A percentile compares a stretch with the other conserved stretches of the same genome.
Evolutionary conservation across 108 stramenopile species (phyloP).

Genomic region (Fragilaria crotonensis): DNA sequence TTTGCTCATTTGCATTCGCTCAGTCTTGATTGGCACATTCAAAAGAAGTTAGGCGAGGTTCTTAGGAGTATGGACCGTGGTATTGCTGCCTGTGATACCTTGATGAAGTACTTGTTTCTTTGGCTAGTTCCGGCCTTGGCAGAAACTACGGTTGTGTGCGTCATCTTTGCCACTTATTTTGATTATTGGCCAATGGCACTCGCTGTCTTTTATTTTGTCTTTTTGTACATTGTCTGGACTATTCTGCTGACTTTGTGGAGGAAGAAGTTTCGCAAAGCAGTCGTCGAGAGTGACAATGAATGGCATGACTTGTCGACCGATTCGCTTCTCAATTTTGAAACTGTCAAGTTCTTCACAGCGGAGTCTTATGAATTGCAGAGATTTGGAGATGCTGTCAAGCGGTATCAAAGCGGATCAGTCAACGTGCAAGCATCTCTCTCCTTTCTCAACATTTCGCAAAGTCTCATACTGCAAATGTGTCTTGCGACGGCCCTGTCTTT

Average conservation of each 20-base stretch:
- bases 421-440: slow-evolving; percentile 80
- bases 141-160: slow-evolving; percentile 84
- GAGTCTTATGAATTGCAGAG: slow-evolving; percentile 84
- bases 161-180: slow-evolving; percentile 89
- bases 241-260: slow-evolving; percentile 91
- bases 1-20: slow-evolving; percentile 89
- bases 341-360: slow-evolving; percentile 95
- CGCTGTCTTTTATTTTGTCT: slow-evolving; percentile 84
- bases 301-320: slow-evolving; percentile 91
- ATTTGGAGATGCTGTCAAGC: slow-evolving; percentile 61
- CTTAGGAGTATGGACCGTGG: slow-evolving; percentile 91
- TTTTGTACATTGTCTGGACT: slow-evolving; percentile 84
- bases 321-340: slow-evolving; percentile 91
- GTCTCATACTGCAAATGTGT: slow-evolving; percentile 77
- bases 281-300: slow-evolving; percentile 90
- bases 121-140: slow-evolving; percentile 86
- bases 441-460: slow-evolving; percentile 87
- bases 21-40: slow-evolving; percentile 92
- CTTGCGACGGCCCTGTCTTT: slow-evolving; percentile 69
- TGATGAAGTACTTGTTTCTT: slow-evolving; percentile 92
- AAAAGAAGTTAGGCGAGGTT: slow-evolving; percentile 92
- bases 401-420: slow-evolving; percentile 73
- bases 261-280: slow-evolving; percentile 90
- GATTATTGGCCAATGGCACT: slow-evolving; percentile 73
- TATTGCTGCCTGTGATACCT: slow-evolving; percentile 72